phyloP scores from a whole-genome alignment of 495 filamentous ascomycete genomes.

The Penicillium parvum region DNA sequence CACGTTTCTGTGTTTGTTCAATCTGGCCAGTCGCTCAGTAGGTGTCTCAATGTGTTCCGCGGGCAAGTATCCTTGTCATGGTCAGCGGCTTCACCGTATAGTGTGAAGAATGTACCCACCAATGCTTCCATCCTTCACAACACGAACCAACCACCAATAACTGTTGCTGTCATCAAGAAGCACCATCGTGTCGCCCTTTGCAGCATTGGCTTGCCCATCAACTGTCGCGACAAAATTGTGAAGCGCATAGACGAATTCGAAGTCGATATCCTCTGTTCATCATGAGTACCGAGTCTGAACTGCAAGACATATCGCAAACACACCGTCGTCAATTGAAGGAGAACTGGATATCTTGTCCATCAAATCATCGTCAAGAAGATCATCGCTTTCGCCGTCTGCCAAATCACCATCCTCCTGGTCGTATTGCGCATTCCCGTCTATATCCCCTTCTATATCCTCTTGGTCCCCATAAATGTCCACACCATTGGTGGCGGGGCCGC shows the following conservation, averaged over 20 bases:
- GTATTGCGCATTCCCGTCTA: conserved; percentile 45
- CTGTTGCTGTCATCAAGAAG: conserved; percentile 99
- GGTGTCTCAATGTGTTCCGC: conserved; percentile 99
- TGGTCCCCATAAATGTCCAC: conserved; percentile 42
- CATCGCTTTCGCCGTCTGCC: conserved; percentile 69
- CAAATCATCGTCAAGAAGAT: conserved; percentile 79
- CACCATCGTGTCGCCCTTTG: conserved; percentile 99
- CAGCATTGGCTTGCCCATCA: conserved; percentile 96
- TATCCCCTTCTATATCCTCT: conserved; percentile 29
- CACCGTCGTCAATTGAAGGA: conserved; percentile 98
- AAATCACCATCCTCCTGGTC: conserved; percentile 59
- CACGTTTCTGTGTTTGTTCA: conserved; percentile 98
- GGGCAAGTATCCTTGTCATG: conserved; percentile 74
- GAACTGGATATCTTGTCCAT: conserved; percentile 98
- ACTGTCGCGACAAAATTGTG: conserved; percentile 97
- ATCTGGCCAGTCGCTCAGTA: conserved; percentile 83
- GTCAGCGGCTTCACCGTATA: conserved; percentile 15
- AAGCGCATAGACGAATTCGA: conserved; percentile 97
- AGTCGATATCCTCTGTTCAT: conserved; percentile 94
- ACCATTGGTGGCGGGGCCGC: conserved; percentile 46
- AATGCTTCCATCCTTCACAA: conserved; percentile 96
- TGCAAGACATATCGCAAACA: conserved; percentile 39
- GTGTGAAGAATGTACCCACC: conserved; percentile 53
- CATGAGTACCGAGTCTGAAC: no score
- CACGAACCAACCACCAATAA: conserved; percentile 98